Evolutionary conservation across 208 protist genomes (phyloP), one percentile per base, ranked within the genome.

Genomic region (Acanthamoeba triangularis): DNA sequence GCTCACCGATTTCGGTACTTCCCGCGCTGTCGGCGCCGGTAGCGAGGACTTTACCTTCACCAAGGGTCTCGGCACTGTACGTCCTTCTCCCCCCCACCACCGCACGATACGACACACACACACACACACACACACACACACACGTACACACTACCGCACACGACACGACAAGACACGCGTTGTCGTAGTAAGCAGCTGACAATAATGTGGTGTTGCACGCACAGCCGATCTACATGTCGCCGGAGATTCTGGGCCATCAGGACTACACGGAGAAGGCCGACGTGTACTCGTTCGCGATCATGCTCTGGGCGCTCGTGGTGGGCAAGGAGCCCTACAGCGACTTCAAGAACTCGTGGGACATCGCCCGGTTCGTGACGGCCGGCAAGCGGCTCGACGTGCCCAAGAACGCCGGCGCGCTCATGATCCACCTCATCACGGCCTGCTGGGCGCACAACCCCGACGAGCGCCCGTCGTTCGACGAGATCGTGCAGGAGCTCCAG

Each of bases 181-280:
- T 52, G n/a, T n/a, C n/a, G n/a, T n/a, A n/a, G n/a, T n/a, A n/a
- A n/a, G n/a, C n/a, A n/a, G n/a, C n/a, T n/a, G n/a, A n/a, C n/a
- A n/a, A n/a, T n/a, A n/a, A n/a, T n/a, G n/a, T n/a, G n/a, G 49
- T 52, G 49, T 52, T 52, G 49, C 49, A 4, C 11, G 49, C 49
- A 41, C 85, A 92, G 85, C 97, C 97, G 28, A 93, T 82, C 80
- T 97, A 95, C 90, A 96, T 90, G 8, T 90, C 96, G 20, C 97
- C 97, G 8, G 97, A 97, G 76, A 82, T 97, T 23, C 37, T 97
- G 47, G 35, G 87, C 33, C 84, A 94, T 47, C 54, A 97, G 59
- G 59, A 88, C 54, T 97, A 97, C 54, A 96, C 96, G 3, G 93
- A 97, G 41, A 97, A 97, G 47, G 96, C 96, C 16, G 96, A 97